These are phyloP conservation scores for Diaporthe eres DNA, from an alignment of 2,329 filamentous ascomycete genomes.

Conservation along the genomic window DNA sequence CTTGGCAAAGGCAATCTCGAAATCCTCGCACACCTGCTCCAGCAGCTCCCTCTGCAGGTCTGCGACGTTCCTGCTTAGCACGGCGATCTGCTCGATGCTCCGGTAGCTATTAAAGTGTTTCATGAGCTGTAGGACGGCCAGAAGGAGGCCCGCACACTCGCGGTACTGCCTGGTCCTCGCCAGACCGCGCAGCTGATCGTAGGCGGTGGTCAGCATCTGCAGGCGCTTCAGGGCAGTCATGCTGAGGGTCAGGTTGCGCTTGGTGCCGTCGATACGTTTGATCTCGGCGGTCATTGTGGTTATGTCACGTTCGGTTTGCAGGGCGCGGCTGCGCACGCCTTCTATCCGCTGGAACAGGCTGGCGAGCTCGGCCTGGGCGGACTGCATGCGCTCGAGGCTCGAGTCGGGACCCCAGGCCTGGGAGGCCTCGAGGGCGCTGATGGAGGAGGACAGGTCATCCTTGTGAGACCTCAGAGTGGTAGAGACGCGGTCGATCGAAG, in stretches of 20 bases:
- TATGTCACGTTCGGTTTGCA: slow-evolving; percentile 94
- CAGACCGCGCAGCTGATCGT: slow-evolving; percentile 90
- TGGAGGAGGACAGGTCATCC: slow-evolving; percentile 85
- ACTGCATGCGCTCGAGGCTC: slow-evolving; percentile 91
- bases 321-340: slow-evolving; percentile 87
- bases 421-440: slow-evolving; percentile 78
- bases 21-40: slow-evolving; percentile 99
- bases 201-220: slow-evolving; percentile 99
- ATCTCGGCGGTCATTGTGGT: slow-evolving; percentile 99
- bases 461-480: slow-evolving; percentile 80
- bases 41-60: slow-evolving; percentile 93
- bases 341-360: slow-evolving; percentile 96
- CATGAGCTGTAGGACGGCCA: slow-evolving; percentile 97
- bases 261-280: slow-evolving; percentile 95
- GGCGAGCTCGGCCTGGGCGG: slow-evolving; percentile 89
- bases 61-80: slow-evolving; percentile 90
- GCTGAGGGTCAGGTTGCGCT: slow-evolving; percentile 94
- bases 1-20: slow-evolving; percentile 94
- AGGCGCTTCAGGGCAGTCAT: slow-evolving; percentile 98
- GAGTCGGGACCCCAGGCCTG: slow-evolving; percentile 90
- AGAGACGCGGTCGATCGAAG: slow-evolving; percentile 82
- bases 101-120: slow-evolving; percentile 98
- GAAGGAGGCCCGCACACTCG: slow-evolving; percentile 92
- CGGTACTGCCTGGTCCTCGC: slow-evolving; percentile 91
- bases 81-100: slow-evolving; percentile 97